phyloP scores from a whole-genome alignment of 2,329 filamentous ascomycete genomes.

The Paecilomyces variotii region DNA sequence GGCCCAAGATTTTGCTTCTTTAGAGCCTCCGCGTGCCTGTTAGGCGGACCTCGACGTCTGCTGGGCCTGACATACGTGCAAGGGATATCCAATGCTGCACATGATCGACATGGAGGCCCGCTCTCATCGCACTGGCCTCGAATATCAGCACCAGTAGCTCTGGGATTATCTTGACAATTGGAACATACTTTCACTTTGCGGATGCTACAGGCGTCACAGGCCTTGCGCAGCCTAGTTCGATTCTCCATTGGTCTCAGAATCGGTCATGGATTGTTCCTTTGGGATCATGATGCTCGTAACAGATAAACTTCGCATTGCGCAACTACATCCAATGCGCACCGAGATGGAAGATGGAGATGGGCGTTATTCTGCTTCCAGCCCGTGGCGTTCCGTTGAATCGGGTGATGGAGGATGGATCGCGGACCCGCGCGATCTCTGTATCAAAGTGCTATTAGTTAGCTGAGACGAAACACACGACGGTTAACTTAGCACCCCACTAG shows the following conservation, averaged over 20 bases:
- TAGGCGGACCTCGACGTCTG: constrained; percentile 57
- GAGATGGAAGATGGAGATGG: neutral
- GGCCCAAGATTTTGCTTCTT: constrained; percentile 51
- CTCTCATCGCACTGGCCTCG: constrained; percentile 52
- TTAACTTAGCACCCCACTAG: neutral
- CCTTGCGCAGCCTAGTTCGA: constrained; percentile 40
- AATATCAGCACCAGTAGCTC: constrained; percentile 1
- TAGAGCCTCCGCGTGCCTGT: constrained; percentile 58
- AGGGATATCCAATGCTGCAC: constrained; percentile 56
- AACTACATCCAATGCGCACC: neutral
- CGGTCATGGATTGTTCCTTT: neutral
- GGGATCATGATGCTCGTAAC: constrained; percentile 6
- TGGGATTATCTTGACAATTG: neutral
- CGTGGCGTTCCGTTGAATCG: neutral
- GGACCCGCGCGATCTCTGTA: neutral
- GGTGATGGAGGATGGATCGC: neutral
- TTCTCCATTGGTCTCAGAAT: constrained; percentile 23
- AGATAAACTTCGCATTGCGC: neutral
- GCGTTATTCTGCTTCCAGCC: neutral
- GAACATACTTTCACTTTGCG: constrained; percentile 44
- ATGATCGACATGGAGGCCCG: constrained; percentile 59
- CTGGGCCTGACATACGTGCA: constrained; percentile 60
- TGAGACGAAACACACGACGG: neutral
- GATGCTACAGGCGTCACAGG: constrained; percentile 47
- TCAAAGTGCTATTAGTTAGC: neutral